Conservation (phyloP, 441 rosid species). For the Gossypium lobatum region DNA sequence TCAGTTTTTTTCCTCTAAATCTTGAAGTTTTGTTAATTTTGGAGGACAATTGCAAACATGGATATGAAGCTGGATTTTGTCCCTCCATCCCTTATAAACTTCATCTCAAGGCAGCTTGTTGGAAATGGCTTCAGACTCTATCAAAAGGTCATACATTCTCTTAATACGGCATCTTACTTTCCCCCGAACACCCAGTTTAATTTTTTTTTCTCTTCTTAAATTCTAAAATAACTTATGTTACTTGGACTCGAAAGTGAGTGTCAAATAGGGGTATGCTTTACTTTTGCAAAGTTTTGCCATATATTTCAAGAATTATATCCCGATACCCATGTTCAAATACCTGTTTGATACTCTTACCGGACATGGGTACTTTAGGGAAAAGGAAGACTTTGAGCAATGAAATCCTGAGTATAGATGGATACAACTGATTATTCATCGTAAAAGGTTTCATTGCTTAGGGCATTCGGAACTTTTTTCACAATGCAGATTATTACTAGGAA, state of each 20-base stretch:
- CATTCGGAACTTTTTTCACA: slow-evolving; percentile 8
- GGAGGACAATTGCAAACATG: slow-evolving; percentile 65
- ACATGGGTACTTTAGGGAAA: no score
- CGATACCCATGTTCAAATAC: background rate
- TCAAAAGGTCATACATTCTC: slow-evolving; percentile 59
- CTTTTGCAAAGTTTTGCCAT: background rate
- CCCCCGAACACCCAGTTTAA: background rate
- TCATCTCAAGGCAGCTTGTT: slow-evolving; percentile 78
- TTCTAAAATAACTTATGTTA: no score
- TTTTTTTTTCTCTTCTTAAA: no score
- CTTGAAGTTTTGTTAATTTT: slow-evolving; percentile 9
- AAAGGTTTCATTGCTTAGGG: background rate
- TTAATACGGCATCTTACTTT: background rate
- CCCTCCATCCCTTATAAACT: slow-evolving; percentile 82
- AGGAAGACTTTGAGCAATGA: background rate
- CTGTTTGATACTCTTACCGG: no score
- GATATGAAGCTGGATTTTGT: slow-evolving; percentile 86
- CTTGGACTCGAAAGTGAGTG: background rate
- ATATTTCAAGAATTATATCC: background rate
- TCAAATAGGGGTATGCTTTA: background rate
- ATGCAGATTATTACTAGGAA: background rate
- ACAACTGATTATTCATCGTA: background rate
- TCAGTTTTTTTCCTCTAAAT: background rate
- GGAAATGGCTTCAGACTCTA: slow-evolving; percentile 83
- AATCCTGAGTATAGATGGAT: background rate